Evolutionary conservation across 1,139 yeast genomes (phyloP), one percentile per base, ranked within the genome.

Genomic region (Zygoascus sp.): DNA sequence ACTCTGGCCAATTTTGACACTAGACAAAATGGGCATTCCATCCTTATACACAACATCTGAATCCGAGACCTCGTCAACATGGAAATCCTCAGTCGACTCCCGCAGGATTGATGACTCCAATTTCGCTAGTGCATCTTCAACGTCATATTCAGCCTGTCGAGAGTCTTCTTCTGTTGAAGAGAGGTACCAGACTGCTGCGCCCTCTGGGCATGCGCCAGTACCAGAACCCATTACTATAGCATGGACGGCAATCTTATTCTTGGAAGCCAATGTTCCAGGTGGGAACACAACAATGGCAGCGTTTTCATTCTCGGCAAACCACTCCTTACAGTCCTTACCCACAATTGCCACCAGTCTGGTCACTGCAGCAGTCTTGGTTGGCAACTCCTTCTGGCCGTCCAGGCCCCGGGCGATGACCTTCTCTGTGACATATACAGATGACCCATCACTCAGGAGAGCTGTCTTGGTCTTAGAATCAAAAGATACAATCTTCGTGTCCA

Each of bases 241-340:
- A 66, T 90, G 97, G 25, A 92, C 94, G 5, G 94, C 86, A 52
- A 71, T 74, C 47, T 69, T 69, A 62, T 90, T 90, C 48, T 75
- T 68, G 1, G 86, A 75, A 15, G 83, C 75, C 48, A 90, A 73
- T 0, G 96, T 80, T 19, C 77, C 77, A 19, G 96, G 94, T n/a
- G 98, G 97, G 73, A 92, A 92, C 1, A 89, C 95, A 15, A 90
- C 95, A 39, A 89, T 75, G 0, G 96, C 87, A 1, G 90, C 83
- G 39, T 81, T 76, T 67, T 90, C 97, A 46, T 80, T 81, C 44
- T 83, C 89, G 8, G 81, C 77, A 72, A 89, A 84, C 97, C 97
- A 90, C 67, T 89, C 95, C 47, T 76, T 76, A 69, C 97, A 90
- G 55, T 84, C 86, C 60, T 86, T 86, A 55, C 84, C 82, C 32